These are phyloP conservation scores for Boletus holoroseus DNA, from an alignment of 1,284 basidiomycete genomes.

Conservation along the genomic window DNA sequence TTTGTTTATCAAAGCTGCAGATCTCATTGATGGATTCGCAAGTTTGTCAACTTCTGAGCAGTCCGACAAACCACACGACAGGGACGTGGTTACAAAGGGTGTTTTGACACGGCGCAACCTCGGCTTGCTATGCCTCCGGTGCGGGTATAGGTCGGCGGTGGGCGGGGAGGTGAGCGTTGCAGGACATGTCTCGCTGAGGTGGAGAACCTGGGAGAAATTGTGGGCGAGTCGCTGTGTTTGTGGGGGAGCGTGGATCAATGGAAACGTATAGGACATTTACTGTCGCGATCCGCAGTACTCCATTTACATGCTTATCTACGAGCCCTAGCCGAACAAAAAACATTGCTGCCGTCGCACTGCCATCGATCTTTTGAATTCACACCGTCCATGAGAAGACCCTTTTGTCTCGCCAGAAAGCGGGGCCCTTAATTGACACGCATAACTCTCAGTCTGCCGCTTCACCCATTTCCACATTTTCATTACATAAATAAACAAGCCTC, in stretches of 20 bases:
- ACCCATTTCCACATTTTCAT: background rate
- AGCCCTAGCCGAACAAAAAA: background rate
- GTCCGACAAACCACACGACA: constrained; percentile 38
- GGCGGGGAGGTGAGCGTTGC: constrained; percentile 30
- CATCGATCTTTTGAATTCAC: background rate
- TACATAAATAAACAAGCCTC: constrained; percentile 32
- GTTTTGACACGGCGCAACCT: constrained; percentile 38
- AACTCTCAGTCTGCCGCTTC: background rate
- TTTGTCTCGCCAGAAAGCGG: background rate
- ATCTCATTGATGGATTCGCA: constrained; percentile 57
- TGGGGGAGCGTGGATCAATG: constrained; percentile 56
- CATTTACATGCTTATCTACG: constrained; percentile 8
- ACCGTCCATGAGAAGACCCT: background rate
- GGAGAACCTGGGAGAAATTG: constrained; percentile 58
- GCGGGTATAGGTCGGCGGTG: constrained; percentile 52
- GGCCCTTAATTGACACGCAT: background rate
- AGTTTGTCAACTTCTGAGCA: constrained; percentile 32
- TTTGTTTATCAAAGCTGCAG: constrained; percentile 63
- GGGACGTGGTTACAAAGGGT: constrained; percentile 61
- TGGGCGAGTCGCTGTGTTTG: constrained; percentile 61
- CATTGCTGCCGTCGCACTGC: background rate
- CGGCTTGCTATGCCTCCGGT: constrained; percentile 51
- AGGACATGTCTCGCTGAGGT: constrained; percentile 39
- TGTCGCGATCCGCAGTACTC: constrained; percentile 18
- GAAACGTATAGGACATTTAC: constrained; percentile 11